A percentile compares a stretch with the other conserved stretches of the same genome.
Conservation (phyloP, 352 stramenopile genomes). For the Phytophthora aleatoria region DNA sequence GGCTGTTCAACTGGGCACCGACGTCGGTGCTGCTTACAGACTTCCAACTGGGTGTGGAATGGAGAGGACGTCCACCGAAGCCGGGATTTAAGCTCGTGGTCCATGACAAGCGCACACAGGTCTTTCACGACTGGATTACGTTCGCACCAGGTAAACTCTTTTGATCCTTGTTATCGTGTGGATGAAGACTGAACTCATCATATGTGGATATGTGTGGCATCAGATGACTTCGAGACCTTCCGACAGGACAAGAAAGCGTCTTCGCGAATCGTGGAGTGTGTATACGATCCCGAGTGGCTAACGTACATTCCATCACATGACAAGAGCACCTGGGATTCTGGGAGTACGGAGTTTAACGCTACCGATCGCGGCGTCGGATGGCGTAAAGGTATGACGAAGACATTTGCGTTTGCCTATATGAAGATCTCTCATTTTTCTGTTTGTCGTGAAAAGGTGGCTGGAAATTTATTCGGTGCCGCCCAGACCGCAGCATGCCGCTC, state of each 20-base stretch:
- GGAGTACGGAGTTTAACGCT: slow-evolving; percentile 66
- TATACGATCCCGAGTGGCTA: slow-evolving; percentile 81
- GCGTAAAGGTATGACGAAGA: slow-evolving; percentile 63
- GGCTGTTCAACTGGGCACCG: slow-evolving; percentile 76
- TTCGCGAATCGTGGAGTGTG: slow-evolving; percentile 82
- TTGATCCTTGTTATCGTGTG: neutral
- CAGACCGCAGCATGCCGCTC: slow-evolving; percentile 68
- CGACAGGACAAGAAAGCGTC: slow-evolving; percentile 84
- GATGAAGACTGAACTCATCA: neutral
- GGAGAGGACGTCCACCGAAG: slow-evolving; percentile 74
- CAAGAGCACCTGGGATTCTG: slow-evolving; percentile 77
- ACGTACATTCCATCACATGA: slow-evolving; percentile 88
- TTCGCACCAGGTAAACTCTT: slow-evolving; percentile 60
- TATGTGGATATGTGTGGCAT: neutral
- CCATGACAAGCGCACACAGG: slow-evolving; percentile 82
- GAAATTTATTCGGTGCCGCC: slow-evolving; percentile 70
- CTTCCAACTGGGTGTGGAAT: slow-evolving; percentile 86
- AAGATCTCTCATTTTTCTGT: slow-evolving; percentile 19
- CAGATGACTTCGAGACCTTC: slow-evolving; percentile 82
- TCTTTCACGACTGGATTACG: slow-evolving; percentile 90
- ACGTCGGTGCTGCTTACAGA: slow-evolving; percentile 58
- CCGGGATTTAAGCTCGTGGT: slow-evolving; percentile 86
- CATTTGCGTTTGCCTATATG: slow-evolving; percentile 38
- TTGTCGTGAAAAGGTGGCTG: slow-evolving; percentile 57
- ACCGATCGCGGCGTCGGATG: slow-evolving; percentile 72